These are phyloP conservation scores for Sporobolomyces roseus DNA, from an alignment of 768 basidiomycete species.

Conservation along the genomic window DNA sequence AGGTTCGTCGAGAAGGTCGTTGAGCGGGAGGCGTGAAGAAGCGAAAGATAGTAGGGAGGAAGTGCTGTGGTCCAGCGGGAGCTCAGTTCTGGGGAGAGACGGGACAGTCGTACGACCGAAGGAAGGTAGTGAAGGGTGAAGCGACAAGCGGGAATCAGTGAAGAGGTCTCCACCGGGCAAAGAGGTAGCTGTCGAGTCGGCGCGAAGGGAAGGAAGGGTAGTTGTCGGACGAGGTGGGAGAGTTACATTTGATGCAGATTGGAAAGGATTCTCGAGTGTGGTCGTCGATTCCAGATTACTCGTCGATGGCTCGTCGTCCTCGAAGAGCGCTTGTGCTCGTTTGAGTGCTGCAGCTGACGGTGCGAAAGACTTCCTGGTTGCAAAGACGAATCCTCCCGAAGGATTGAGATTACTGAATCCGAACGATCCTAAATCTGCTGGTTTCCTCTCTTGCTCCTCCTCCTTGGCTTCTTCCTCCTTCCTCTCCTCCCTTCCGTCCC, in stretches of 20 bases:
- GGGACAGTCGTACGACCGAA: too few species aligned
- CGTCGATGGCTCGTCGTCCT: not conserved
- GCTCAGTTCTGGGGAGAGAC: too few species aligned
- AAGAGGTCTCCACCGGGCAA: too few species aligned
- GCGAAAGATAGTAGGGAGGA: too few species aligned
- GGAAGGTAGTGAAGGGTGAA: too few species aligned
- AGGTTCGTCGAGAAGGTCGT: too few species aligned
- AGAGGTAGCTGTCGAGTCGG: too few species aligned
- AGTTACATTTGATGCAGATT: too few species aligned
- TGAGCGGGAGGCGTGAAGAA: too few species aligned
- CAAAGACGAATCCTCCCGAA: constrained; percentile 16
- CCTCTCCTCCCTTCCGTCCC: not conserved
- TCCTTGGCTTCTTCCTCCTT: not conserved
- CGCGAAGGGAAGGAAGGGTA: not conserved
- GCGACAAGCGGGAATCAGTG: too few species aligned
- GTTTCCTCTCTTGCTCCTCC: not conserved
- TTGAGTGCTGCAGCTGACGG: constrained; percentile 21
- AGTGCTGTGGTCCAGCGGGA: too few species aligned
- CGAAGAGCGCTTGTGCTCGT: constrained; percentile 1
- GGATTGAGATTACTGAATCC: not conserved
- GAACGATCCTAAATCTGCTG: not conserved
- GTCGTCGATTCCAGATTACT: not conserved
- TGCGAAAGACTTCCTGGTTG: constrained; percentile 17
- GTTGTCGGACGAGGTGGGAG: not conserved
- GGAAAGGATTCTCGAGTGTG: not conserved